phyloP scores from a whole-genome alignment of 2,329 filamentous ascomycete species.

The Clarireedia hainanense region DNA sequence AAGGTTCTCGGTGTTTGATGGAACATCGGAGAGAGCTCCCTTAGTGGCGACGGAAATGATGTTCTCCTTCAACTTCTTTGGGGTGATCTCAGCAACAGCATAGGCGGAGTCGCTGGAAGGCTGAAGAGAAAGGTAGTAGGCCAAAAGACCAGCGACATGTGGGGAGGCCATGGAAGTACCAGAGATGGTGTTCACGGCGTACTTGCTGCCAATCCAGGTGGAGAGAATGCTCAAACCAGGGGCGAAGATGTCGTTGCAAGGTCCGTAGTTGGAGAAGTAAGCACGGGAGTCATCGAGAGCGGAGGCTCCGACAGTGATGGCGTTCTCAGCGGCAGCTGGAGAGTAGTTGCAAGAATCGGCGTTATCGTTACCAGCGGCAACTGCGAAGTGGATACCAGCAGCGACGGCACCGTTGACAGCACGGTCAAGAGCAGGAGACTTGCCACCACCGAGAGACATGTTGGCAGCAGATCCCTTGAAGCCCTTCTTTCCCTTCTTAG shows the following conservation, averaged over 20 bases:
- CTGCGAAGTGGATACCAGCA: slow-evolving; percentile 91
- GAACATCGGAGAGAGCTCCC: slow-evolving; percentile 72
- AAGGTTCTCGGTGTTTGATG: slow-evolving; percentile 80
- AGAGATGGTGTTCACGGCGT: slow-evolving; percentile 97
- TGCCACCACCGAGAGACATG: slow-evolving; percentile 98
- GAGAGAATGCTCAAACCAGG: slow-evolving; percentile 95
- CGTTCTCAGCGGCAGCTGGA: slow-evolving; percentile 82
- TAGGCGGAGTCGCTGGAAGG: slow-evolving; percentile 85
- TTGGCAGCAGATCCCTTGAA: slow-evolving; percentile 99
- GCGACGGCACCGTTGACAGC: slow-evolving; percentile 91
- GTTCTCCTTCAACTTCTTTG: slow-evolving; percentile 86
- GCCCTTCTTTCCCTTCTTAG: slow-evolving; percentile 78
- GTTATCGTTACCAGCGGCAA: slow-evolving; percentile 97
- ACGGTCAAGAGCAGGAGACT: slow-evolving; percentile 82
- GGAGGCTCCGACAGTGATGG: slow-evolving; percentile 92
- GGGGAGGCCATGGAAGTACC: slow-evolving; percentile 99
- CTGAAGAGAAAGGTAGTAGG: slow-evolving; percentile 97
- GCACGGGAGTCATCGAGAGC: slow-evolving; percentile 91
- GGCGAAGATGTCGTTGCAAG: slow-evolving; percentile 99
- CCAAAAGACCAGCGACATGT: slow-evolving; percentile 90
- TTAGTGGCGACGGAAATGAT: slow-evolving; percentile 77
- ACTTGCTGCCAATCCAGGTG: slow-evolving; percentile 96
- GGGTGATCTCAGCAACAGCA: slow-evolving; percentile 80
- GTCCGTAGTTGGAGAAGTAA: slow-evolving; percentile 99
- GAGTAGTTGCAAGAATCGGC: slow-evolving; percentile 99